A percentile compares a stretch with the other conserved stretches of the same genome.
phyloP scores from a whole-genome alignment of 257 asterid genomes.

The Gentiana straminea region DNA sequence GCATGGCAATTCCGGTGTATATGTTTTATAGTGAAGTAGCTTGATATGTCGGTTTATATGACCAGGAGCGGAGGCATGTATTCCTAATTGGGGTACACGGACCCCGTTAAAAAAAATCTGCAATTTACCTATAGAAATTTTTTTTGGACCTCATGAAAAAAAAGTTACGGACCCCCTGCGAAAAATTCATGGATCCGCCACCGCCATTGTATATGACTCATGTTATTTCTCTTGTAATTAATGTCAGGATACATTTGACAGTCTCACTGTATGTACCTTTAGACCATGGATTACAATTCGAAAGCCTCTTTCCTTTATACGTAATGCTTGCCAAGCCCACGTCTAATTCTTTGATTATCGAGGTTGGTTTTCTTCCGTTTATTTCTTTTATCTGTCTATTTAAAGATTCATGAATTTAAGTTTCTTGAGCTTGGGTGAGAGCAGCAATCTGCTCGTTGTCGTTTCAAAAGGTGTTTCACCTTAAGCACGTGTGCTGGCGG shows the following conservation, averaged over 20 bases:
- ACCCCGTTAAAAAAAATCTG: no score
- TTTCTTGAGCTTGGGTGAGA: slow-evolving; percentile 20
- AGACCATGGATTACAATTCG: slow-evolving; percentile 53
- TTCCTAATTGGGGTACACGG: no score
- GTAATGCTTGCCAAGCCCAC: slow-evolving; percentile 72
- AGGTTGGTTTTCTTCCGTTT: slow-evolving; percentile 41
- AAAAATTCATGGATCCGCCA: no score
- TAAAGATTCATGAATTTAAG: slow-evolving; percentile 5
- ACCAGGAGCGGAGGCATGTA: no score
- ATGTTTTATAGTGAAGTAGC: not conserved
- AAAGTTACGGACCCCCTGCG: no score
- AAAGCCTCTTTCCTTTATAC: slow-evolving; percentile 67
- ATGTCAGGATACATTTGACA: slow-evolving; percentile 69
- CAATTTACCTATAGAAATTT: no score
- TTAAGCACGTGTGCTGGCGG: slow-evolving; percentile 50
- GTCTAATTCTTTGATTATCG: slow-evolving; percentile 41
- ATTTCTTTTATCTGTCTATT: slow-evolving; percentile 11
- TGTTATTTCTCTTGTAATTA: slow-evolving; percentile 3
- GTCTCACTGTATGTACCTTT: slow-evolving; percentile 59
- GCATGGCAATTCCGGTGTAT: not conserved
- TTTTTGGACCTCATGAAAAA: no score
- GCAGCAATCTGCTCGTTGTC: slow-evolving; percentile 67
- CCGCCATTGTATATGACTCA: not conserved
- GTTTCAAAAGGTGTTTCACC: slow-evolving; percentile 51
- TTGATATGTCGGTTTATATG: not conserved